Conservation (phyloP, 257 asterid species). For the Sherardia arvensis region DNA sequence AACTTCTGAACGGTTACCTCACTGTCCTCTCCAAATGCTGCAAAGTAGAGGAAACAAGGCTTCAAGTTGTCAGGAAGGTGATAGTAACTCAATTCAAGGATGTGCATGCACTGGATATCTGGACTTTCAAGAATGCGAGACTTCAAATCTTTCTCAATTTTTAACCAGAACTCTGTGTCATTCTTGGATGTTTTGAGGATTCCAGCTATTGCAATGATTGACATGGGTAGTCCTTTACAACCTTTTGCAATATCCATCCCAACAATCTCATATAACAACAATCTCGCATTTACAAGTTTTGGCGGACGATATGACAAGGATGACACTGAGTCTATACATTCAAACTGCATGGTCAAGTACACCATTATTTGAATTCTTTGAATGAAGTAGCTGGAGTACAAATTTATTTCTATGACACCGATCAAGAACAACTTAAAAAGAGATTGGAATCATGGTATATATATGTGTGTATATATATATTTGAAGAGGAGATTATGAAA, state of each 20-base stretch:
- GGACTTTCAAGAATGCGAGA: background rate
- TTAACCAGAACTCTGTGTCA: background rate
- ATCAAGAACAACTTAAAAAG: too few species aligned
- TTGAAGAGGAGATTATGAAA: too few species aligned
- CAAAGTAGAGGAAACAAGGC: constrained; percentile 14
- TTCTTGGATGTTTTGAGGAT: background rate
- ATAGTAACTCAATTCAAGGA: constrained; percentile 10
- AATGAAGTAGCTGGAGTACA: too few species aligned
- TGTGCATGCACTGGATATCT: background rate
- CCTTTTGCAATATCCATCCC: constrained; percentile 6
- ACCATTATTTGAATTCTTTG: too few species aligned
- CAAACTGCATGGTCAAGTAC: too few species aligned
- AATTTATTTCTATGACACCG: too few species aligned
- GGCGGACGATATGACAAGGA: too few species aligned
- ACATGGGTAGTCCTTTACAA: constrained; percentile 12
- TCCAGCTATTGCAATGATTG: constrained; percentile 11
- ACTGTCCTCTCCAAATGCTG: background rate
- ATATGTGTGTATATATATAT: too few species aligned
- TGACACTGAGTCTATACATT: too few species aligned
- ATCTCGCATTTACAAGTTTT: too few species aligned
- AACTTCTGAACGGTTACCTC: constrained; percentile 4
- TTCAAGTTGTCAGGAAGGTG: constrained; percentile 8
- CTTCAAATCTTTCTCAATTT: background rate
- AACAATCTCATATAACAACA: too few species aligned
- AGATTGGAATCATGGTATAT: too few species aligned